Base-by-base conservation (phyloP, 2,329 filamentous ascomycete species). In the Aspergillus aculeatinus region DNA sequence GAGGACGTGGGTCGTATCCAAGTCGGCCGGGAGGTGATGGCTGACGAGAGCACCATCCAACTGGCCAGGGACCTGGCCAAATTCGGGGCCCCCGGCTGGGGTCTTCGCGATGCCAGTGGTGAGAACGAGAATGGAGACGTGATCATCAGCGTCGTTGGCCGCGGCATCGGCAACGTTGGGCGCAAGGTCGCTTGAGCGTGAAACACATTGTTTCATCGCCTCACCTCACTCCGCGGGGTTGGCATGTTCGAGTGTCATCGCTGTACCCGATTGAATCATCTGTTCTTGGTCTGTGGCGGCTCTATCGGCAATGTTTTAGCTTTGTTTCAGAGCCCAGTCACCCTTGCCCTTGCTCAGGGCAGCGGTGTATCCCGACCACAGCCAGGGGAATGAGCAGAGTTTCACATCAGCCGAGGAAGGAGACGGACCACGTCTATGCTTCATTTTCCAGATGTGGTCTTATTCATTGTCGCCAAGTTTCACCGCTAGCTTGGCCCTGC, bases 51-150 rank as follows among this genome's bases (percentile, higher is more conserved):
- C 61, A 81, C 92, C 56, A 84, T 99, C 59, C 86, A 87, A 53
- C 79, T 97, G 57, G 93, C 91, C 11, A 84, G 95, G 69, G 95
- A 99, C 74, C 77, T 97, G 67, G 89, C 87, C 72, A 88, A 85
- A n/a, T 96, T 98, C 76, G 94, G 94, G 31, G 90, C 90, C 48
- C 92, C 89, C 66, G 92, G 89, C 60, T 98, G 94, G 94, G 94
- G 94, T 14, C 80, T 98, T 69, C 83, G 93, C 70, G 91, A 94
- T 65, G 87, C 85, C 12, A 83, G 86, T 27, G 86, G 86, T 33
- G 85, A 89, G 48, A 86, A 86, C 35, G 84, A 82, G 16, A 76
- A 82, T 57, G 81, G 78, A 5, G 90, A 96, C 74, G 84, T 98
- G 55, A 84, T 96, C 62, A 83, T 99, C 68, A 96, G 92, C 67